These are phyloP conservation scores for Lojkania enalia DNA, from an alignment of 2,329 filamentous ascomycete species.

Conservation along the genomic window DNA sequence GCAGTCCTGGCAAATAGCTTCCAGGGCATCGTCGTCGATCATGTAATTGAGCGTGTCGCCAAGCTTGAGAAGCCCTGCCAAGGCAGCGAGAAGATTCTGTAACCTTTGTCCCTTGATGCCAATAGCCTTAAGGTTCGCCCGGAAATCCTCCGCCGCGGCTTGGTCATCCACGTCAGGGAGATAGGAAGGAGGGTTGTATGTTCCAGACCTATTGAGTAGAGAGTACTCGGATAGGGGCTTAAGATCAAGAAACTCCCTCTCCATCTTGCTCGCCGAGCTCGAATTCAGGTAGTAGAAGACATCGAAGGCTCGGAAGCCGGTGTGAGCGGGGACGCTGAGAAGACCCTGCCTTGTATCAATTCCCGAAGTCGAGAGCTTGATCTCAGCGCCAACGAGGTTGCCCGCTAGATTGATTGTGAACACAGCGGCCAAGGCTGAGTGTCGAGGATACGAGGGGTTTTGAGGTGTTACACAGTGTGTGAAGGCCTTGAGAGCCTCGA, in stretches of 20 bases:
- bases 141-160: slow-evolving; percentile 91
- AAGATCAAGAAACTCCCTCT: slow-evolving; percentile 84
- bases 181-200: slow-evolving; percentile 83
- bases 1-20: slow-evolving; percentile 88
- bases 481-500: slow-evolving; percentile 84
- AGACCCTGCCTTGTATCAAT: slow-evolving; percentile 83
- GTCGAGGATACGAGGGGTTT: slow-evolving; percentile 81
- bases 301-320: slow-evolving; percentile 90
- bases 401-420: slow-evolving; percentile 82
- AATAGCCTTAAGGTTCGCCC: slow-evolving; percentile 82
- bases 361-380: slow-evolving; percentile 83
- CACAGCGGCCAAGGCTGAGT: slow-evolving; percentile 78
- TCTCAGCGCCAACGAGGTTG: slow-evolving; percentile 71
- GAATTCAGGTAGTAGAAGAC: slow-evolving; percentile 97
- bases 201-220: slow-evolving; percentile 79
- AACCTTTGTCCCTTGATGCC: slow-evolving; percentile 88
- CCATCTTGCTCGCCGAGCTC: slow-evolving; percentile 83
- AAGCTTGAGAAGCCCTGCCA: slow-evolving; percentile 86
- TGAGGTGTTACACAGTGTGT: slow-evolving; percentile 83
- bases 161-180: slow-evolving; percentile 90
- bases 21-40: slow-evolving; percentile 80
- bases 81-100: slow-evolving; percentile 79
- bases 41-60: slow-evolving; percentile 87
- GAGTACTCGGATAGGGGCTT: slow-evolving; percentile 76
- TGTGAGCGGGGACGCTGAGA: slow-evolving; percentile 74